Conservation (phyloP, 257 asterid genomes). For the Solanum paucissectum region DNA sequence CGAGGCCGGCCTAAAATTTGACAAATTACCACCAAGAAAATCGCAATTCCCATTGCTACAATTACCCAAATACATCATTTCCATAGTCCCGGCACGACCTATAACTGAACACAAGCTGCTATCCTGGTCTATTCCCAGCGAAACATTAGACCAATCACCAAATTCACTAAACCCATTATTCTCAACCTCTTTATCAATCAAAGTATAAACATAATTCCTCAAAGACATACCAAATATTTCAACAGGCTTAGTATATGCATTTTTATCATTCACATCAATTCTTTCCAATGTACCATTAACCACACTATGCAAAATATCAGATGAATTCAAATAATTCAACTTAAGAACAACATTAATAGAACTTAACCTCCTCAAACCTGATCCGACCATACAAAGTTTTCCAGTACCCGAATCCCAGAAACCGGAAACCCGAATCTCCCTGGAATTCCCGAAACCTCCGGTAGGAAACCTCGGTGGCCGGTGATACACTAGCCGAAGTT, state of each 20-base stretch:
- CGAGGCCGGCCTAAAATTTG: slow-evolving; percentile 22
- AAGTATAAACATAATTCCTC: slow-evolving; percentile 59
- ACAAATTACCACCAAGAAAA: slow-evolving; percentile 34
- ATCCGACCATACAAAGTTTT: slow-evolving; percentile 77
- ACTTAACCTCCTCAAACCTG: slow-evolving; percentile 31
- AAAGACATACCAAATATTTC: slow-evolving; percentile 47
- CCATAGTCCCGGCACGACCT: slow-evolving; percentile 24
- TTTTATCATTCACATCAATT: slow-evolving; percentile 9
- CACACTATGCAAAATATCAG: slow-evolving; percentile 47
- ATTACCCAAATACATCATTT: slow-evolving; percentile 40
- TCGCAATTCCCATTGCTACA: slow-evolving; percentile 53
- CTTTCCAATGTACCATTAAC: slow-evolving; percentile 64
- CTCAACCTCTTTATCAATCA: slow-evolving; percentile 48
- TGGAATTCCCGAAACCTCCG: slow-evolving; percentile 6
- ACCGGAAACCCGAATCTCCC: slow-evolving; percentile 37
- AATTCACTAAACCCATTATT: slow-evolving; percentile 27
- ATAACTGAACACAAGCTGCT: slow-evolving; percentile 24
- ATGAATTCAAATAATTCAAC: slow-evolving; percentile 62
- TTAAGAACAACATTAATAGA: slow-evolving; percentile 46
- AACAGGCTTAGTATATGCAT: slow-evolving; percentile 14
- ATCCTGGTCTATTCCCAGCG: slow-evolving; percentile 30
- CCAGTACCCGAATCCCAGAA: slow-evolving; percentile 73
- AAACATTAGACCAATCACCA: slow-evolving; percentile 33
- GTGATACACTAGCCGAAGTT: slow-evolving; percentile 36
- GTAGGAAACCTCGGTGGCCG: slow-evolving; percentile 62